phyloP scores from a whole-genome alignment of 2,329 filamentous ascomycete genomes.

The Claviceps sp. region DNA sequence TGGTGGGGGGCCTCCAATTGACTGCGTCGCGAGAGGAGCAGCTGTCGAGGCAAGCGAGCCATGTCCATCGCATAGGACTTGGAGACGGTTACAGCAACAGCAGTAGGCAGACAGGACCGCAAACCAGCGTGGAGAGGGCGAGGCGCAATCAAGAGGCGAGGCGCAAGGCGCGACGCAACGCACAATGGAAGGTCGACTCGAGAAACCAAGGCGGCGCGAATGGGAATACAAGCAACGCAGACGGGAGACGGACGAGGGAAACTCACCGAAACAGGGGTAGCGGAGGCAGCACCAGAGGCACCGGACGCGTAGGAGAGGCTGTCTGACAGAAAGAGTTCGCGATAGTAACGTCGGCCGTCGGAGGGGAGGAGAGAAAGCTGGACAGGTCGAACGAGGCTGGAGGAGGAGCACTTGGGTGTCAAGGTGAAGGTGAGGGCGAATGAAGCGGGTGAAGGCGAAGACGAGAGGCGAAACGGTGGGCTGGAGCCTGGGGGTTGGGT shows the following conservation, averaged over 20 bases:
- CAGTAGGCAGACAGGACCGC: conserved; percentile 1
- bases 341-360: conserved; percentile 1
- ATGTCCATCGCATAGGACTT: not conserved
- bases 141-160: not conserved
- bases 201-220: conserved; percentile 1
- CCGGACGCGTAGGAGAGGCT: not conserved
- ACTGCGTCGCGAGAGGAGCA: conserved; percentile 3
- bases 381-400: conserved; percentile 1
- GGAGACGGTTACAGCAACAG: conserved; percentile 3
- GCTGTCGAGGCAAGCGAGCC: conserved; percentile 3
- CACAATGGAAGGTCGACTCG: conserved; percentile 4
- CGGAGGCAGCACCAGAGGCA: not conserved
- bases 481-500: not conserved
- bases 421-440: not conserved
- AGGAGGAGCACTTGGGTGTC: conserved; percentile 1
- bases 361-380: not conserved
- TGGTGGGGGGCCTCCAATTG: not conserved
- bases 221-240: conserved; percentile 3
- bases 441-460: not conserved
- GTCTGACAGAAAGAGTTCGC: not conserved
- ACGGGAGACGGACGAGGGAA: not conserved
- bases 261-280: conserved; percentile 3
- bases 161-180: not conserved
- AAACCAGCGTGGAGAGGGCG: not conserved
- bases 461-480: not conserved